Conservation (phyloP, 805 yeast genomes). For the Wickerhamiella galacta region DNA sequence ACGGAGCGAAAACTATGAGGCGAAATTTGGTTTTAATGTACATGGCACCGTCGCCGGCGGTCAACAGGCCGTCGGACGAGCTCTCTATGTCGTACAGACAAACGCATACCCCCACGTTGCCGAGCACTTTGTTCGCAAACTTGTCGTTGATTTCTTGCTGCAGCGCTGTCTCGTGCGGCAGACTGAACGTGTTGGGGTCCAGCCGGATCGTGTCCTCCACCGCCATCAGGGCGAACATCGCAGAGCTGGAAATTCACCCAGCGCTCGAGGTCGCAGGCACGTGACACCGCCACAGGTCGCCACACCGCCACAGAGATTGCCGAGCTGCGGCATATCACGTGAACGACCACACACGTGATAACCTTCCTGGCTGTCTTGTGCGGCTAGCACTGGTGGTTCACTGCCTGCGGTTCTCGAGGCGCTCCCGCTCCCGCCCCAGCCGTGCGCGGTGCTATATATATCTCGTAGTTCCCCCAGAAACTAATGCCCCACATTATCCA, state of each 20-base stretch:
- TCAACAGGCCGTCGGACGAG: conserved; percentile 76
- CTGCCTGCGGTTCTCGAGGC: too few relatives aligned
- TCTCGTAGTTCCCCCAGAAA: too few relatives aligned
- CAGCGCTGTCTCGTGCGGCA: conserved; percentile 56
- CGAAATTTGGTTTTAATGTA: conserved; percentile 57
- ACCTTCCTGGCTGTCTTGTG: too few relatives aligned
- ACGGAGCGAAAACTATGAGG: conserved; percentile 76
- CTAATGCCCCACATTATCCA: conserved; percentile 3
- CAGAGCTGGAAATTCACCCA: background rate
- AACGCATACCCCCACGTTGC: conserved; percentile 69
- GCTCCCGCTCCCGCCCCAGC: too few relatives aligned
- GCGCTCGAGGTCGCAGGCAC: too few relatives aligned
- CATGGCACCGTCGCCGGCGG: conserved; percentile 89
- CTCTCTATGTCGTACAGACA: conserved; percentile 68
- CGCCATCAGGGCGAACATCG: conserved; percentile 76
- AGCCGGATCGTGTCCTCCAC: conserved; percentile 73
- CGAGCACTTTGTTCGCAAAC: conserved; percentile 72
- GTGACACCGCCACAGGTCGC: too few relatives aligned
- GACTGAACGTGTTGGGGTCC: conserved; percentile 68
- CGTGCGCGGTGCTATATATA: too few relatives aligned
- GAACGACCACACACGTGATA: too few relatives aligned
- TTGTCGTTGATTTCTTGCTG: conserved; percentile 68
- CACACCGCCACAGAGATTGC: too few relatives aligned
- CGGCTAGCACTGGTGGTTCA: too few relatives aligned
- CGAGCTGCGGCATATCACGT: too few relatives aligned